Conservation (phyloP, 2,329 filamentous ascomycete genomes). For the Beauveria australis region DNA sequence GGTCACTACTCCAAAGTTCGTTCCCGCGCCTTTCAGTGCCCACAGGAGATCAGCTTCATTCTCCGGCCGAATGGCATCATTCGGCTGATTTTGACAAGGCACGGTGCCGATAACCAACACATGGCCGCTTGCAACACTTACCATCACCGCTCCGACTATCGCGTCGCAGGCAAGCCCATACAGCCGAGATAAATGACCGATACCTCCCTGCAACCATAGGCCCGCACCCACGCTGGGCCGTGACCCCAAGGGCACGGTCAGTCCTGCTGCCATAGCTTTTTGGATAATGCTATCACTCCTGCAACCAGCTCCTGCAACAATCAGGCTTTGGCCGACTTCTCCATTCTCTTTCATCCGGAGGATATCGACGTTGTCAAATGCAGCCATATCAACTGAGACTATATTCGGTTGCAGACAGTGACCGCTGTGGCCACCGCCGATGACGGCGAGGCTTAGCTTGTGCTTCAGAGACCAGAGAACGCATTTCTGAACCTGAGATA, state of each 20-base stretch:
- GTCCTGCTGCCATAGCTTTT: slow-evolving; percentile 33
- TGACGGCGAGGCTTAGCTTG: slow-evolving; percentile 34
- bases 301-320: slow-evolving; percentile 48
- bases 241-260: slow-evolving; percentile 51
- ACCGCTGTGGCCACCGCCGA: slow-evolving; percentile 52
- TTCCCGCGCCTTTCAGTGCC: slow-evolving; percentile 51
- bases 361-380: slow-evolving; percentile 44
- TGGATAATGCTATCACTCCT: slow-evolving; percentile 45
- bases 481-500: slow-evolving; percentile 45
- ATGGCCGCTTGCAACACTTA: slow-evolving; percentile 39
- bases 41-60: slow-evolving; percentile 46
- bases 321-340: slow-evolving; percentile 22
- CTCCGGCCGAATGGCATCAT: slow-evolving; percentile 31
- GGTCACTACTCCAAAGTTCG: slow-evolving; percentile 50
- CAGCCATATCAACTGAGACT: slow-evolving; percentile 50
- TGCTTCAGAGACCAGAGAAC: slow-evolving; percentile 48
- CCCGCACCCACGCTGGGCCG: slow-evolving; percentile 55
- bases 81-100: slow-evolving; percentile 35
- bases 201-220: slow-evolving; percentile 56
- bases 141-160: slow-evolving; percentile 51
- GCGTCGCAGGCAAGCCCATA: slow-evolving; percentile 50
- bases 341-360: slow-evolving; percentile 17
- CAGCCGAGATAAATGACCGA: slow-evolving; percentile 48
- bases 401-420: slow-evolving; percentile 47
- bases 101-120: slow-evolving; percentile 38